Percentiles rank a stretch among this genome's conserved stretches.
Evolutionary conservation across 805 yeast genomes (phyloP).

Genomic region (Hanseniaspora vineae): DNA sequence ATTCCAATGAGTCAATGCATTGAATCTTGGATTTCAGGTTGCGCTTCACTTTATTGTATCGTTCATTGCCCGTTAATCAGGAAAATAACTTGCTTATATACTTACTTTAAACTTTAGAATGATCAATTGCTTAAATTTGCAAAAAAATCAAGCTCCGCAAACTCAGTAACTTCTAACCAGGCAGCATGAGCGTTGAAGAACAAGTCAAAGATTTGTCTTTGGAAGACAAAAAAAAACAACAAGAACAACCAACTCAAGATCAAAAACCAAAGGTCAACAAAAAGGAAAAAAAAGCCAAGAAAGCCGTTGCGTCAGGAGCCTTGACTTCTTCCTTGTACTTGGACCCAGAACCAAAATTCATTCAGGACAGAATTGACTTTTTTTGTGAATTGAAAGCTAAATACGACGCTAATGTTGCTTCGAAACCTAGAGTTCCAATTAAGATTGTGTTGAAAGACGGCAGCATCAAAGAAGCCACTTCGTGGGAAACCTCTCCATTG

Average conservation of each 20-base stretch:
- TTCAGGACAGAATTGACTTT: constrained; percentile 63
- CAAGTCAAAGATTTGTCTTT: constrained; percentile 31
- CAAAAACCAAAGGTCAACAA: constrained; percentile 22
- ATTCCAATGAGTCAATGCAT: neutral
- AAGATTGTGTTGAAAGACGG: constrained; percentile 83
- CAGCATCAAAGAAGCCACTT: constrained; percentile 55
- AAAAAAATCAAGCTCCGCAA: neutral
- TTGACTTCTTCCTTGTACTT: constrained; percentile 24
- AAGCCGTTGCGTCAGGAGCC: constrained; percentile 11
- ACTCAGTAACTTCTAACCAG: neutral
- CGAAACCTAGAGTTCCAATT: constrained; percentile 50
- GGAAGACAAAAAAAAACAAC: constrained; percentile 15
- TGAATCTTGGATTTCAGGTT: neutral
- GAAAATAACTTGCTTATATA: no score
- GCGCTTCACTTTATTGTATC: neutral
- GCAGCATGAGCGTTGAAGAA: constrained; percentile 18
- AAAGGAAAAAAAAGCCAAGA: constrained; percentile 32
- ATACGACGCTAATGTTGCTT: constrained; percentile 60
- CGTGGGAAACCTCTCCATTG: constrained; percentile 87
- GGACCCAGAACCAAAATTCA: constrained; percentile 74
- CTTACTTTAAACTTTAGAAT: no score
- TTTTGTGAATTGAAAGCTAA: constrained; percentile 72
- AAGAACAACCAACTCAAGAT: constrained; percentile 11
- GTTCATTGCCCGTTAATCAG: no score
- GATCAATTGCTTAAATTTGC: no score